Evolutionary conservation across 148 eudicot genomes (phyloP).

Genomic region (Agrostemma githago): DNA sequence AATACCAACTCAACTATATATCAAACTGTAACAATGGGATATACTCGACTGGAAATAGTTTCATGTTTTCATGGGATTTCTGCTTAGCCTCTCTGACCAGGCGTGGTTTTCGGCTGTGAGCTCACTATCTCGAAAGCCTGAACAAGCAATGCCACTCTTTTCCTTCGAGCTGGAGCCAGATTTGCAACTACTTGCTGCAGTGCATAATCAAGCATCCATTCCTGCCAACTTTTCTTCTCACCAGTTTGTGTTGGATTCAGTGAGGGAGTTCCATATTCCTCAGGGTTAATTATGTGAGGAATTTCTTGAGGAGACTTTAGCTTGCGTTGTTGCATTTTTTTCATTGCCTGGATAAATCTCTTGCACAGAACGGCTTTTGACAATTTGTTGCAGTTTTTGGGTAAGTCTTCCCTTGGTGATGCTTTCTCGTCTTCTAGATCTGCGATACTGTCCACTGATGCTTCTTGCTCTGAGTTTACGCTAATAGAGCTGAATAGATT

Average conservation of each 20-base stretch:
- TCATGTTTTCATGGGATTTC: conserved; percentile 13
- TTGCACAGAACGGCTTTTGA: conserved; percentile 56
- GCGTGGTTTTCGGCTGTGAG: conserved; percentile 46
- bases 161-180: conserved; percentile 63
- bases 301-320: conserved; percentile 20
- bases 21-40: not conserved
- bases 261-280: conserved; percentile 39
- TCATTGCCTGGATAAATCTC: conserved; percentile 70
- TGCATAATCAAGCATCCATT: conserved; percentile 85
- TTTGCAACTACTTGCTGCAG: conserved; percentile 62
- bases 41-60: not conserved
- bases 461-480: conserved; percentile 29
- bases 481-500: conserved; percentile 40
- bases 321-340: conserved; percentile 48
- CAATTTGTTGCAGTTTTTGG: conserved; percentile 54
- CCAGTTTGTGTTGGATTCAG: conserved; percentile 35
- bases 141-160: conserved; percentile 66
- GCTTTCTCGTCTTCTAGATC: conserved; percentile 18
- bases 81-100: conserved; percentile 19
- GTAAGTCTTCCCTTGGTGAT: conserved; percentile 14
- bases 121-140: conserved; percentile 78
- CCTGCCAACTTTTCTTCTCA: conserved; percentile 63
- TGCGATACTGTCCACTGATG: conserved; percentile 11
- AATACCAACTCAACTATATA: too few relatives aligned
- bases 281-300: conserved; percentile 17